Conservation (phyloP, 139 green algal genomes). For the Coelastrella sp. region DNA sequence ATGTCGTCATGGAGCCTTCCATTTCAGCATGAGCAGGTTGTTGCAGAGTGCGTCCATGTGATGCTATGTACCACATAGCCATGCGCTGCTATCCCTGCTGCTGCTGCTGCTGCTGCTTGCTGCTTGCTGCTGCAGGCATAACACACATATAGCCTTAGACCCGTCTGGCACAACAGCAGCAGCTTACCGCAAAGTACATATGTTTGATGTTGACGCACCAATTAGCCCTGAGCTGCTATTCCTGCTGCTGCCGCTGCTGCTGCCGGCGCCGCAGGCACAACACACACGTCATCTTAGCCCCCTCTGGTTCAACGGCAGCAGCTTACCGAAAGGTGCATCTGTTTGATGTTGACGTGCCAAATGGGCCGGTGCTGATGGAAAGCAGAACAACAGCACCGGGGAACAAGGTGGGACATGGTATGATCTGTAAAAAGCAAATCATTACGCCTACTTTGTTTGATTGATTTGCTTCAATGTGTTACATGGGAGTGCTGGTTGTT, state of each 20-base stretch:
- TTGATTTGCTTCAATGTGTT: too few species aligned
- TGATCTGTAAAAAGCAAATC: neutral
- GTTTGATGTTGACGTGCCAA: slow-evolving; percentile 93
- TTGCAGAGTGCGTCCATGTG: slow-evolving; percentile 93
- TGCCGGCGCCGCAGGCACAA: slow-evolving; percentile 76
- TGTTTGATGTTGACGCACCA: slow-evolving; percentile 85
- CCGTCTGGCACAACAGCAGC: slow-evolving; percentile 62
- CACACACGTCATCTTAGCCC: slow-evolving; percentile 88
- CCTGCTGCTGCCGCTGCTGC: slow-evolving; percentile 37
- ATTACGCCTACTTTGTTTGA: too few species aligned
- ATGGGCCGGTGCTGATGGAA: slow-evolving; percentile 91
- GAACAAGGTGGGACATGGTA: slow-evolving; percentile 50
- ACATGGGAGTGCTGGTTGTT: too few species aligned
- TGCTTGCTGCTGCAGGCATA: slow-evolving; percentile 67
- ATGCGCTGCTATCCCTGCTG: slow-evolving; percentile 15
- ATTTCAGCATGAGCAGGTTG: slow-evolving; percentile 73
- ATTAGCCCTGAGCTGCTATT: neutral
- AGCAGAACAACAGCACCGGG: slow-evolving; percentile 78
- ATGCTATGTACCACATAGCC: slow-evolving; percentile 62
- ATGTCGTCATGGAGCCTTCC: slow-evolving; percentile 85
- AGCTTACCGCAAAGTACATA: slow-evolving; percentile 89
- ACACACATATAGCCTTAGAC: slow-evolving; percentile 91
- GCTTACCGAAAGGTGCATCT: slow-evolving; percentile 93
- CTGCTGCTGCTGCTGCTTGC: slow-evolving; percentile 33
- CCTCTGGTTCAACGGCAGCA: slow-evolving; percentile 61